Evolutionary conservation across 2,329 filamentous ascomycete species (phyloP), one percentile per base, ranked within the genome.

Genomic region (Paecilomyces sp.): DNA sequence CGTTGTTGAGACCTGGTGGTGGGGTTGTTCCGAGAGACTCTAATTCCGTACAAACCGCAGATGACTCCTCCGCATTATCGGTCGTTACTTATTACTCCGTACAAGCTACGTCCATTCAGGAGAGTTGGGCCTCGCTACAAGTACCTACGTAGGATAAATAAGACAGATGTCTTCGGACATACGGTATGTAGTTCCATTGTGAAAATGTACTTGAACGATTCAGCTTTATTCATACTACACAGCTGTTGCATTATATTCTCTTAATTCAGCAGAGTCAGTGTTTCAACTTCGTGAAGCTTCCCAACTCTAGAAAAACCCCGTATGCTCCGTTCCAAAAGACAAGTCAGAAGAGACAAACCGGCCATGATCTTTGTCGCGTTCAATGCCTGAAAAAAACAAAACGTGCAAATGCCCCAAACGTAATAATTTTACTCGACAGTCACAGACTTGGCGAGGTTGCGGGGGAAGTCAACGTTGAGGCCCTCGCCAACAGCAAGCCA

Each of bases 391-490:
- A 13, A 15, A 31, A 57, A 11, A n/a, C n/a, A 25, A 33, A 22
- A 30, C n/a, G 31, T 24, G 11, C 31, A 55, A 59, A 58, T n/a
- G n/a, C 18, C 22, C 2, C 13, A 54, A 15, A 24, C 11, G 24
- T 47, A 58, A 47, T 30, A 34, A 56, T 64, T 22, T 83, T 93
- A 99, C 86, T 99, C 94, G 68, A 99, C 94, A 65, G 94, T 99
- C 65, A 99, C 94, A 64, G 92, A 96, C 87, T 99, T 99, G 77
- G 94, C 94, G 80, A 99, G 81, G 83, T 99, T 99, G 72, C 94
- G 89, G 60, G 94, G 94, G 86, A 97, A 97, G 76, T 99, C 94
- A 62, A 99, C 94, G 75, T 99, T 97, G 67, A 97, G 83, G 57
- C 92, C 93, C 81, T 96, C 94, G 67, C 89, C 89, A 70, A 99